Base-by-base conservation (phyloP, 768 basidiomycete species). In the Kwoniella sp. region DNA sequence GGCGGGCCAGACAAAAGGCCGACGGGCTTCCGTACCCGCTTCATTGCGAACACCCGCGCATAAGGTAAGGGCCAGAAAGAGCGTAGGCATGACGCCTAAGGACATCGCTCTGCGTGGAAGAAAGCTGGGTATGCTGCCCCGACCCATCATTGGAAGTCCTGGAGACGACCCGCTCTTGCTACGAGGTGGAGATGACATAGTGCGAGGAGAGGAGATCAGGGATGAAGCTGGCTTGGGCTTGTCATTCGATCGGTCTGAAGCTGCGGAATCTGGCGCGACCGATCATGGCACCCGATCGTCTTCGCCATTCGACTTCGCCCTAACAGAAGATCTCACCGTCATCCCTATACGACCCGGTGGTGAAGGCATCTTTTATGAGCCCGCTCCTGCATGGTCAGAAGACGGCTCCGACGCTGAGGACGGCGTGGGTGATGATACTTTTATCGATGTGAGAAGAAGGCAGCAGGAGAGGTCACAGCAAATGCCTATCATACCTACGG, bases 101-200 rank as follows among this genome's bases (percentile, higher is more conserved):
- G 45, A 40, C 23, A 11, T 39, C 20, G 56, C 56, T 5, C 39
- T 57, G 7, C 46, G 50, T 22, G 52, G 52, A 5, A 54, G 52
- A 25, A 57, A 37, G 28, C 15, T 57, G 8, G 56, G 56, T 14
- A 42, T 46, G 14, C n/a, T 52, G 10, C 22, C 50, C 3, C 46
- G 31, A 40, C 56, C 56, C 20, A 57, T 57, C 11, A 43, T 47
- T n/a, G 56, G 56, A 1, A 52, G 50, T 53, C 57, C 57, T 5
- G 47, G 52, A 10, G 57, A 59, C 23, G 57, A 59, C 48, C 57
- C 57, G 2, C 33, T 59, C 14, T 39, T 59, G 19, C 40, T 59
- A 8, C 28, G 10, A 19, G 44, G 48, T 19, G 14, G 20, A 14
- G 43, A 44, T 14, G 31, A 52, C n/a, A n/a, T 28, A 14, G 20